Conservation (phyloP, 2,329 filamentous ascomycete genomes). For the Talaromyces atroroseus region DNA sequence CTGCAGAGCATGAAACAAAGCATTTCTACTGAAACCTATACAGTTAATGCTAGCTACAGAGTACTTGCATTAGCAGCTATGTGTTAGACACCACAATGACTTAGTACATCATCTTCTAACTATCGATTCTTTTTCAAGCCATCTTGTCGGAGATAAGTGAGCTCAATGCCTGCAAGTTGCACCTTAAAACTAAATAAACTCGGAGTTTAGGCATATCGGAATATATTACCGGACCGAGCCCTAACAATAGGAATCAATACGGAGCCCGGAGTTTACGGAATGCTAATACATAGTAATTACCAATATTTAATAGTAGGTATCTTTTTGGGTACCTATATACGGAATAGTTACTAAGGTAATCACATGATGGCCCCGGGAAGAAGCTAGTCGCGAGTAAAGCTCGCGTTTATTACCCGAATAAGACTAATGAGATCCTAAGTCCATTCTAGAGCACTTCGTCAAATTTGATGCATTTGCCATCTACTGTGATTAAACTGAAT, state of each 20-base stretch:
- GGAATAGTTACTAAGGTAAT: not conserved
- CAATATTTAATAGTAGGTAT: not conserved
- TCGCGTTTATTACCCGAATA: not conserved
- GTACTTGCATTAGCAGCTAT: not conserved
- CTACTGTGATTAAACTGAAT: not conserved
- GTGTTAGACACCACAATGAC: not conserved
- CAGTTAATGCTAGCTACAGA: no score
- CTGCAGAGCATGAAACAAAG: not conserved
- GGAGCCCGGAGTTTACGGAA: no score
- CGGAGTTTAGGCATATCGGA: not conserved
- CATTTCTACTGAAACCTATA: not conserved
- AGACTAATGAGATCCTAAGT: not conserved
- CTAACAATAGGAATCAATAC: no score
- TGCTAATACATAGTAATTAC: no score
- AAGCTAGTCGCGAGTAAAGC: not conserved
- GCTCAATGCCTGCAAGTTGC: no score
- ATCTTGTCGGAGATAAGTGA: not conserved
- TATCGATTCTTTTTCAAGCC: not conserved
- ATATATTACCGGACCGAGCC: not conserved
- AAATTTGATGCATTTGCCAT: no score
- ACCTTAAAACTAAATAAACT: not conserved
- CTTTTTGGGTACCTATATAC: not conserved
- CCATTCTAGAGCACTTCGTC: conserved; percentile 1
- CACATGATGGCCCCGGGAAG: not conserved
- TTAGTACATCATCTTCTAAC: not conserved